phyloP scores from a whole-genome alignment of 257 asterid species.

The Solanum bulbocastanum region DNA sequence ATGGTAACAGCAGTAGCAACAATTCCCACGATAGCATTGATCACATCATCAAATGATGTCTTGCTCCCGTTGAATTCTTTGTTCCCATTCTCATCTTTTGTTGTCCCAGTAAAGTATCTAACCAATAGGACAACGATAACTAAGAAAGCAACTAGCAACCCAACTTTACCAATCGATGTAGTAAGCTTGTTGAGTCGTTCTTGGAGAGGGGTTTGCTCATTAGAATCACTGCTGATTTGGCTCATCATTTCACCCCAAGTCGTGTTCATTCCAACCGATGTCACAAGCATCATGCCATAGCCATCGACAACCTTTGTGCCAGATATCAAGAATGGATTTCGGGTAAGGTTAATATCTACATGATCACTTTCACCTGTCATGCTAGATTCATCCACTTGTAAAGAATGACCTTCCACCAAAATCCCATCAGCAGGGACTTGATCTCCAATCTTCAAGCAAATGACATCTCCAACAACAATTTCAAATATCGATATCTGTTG shows the following conservation, averaged over 20 bases:
- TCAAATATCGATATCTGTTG: constrained; percentile 20
- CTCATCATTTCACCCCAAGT: constrained; percentile 55
- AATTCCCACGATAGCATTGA: constrained; percentile 31
- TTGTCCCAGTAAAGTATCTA: background rate
- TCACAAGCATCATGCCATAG: constrained; percentile 34
- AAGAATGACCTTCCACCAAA: constrained; percentile 26
- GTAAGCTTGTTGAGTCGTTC: constrained; percentile 32
- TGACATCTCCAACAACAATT: constrained; percentile 37
- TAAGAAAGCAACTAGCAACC: constrained; percentile 31
- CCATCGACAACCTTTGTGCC: constrained; percentile 36
- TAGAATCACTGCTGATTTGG: constrained; percentile 12
- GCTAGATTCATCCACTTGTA: constrained; percentile 28
- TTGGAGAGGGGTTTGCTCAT: constrained; percentile 44
- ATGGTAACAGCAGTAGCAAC: constrained; percentile 37
- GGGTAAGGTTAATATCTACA: constrained; percentile 9
- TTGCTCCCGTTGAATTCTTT: background rate
- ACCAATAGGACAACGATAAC: constrained; percentile 31
- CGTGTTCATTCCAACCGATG: constrained; percentile 33
- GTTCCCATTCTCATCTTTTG: background rate
- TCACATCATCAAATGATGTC: background rate
- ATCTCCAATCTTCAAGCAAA: constrained; percentile 36
- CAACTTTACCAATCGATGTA: constrained; percentile 34
- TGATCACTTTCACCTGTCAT: constrained; percentile 39
- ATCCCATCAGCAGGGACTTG: constrained; percentile 44
- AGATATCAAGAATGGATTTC: constrained; percentile 10